Evolutionary conservation across 2,329 filamentous ascomycete species (phyloP), one percentile per base, ranked within the genome.

Genomic region (Aspergillus ochraceoroseus): DNA sequence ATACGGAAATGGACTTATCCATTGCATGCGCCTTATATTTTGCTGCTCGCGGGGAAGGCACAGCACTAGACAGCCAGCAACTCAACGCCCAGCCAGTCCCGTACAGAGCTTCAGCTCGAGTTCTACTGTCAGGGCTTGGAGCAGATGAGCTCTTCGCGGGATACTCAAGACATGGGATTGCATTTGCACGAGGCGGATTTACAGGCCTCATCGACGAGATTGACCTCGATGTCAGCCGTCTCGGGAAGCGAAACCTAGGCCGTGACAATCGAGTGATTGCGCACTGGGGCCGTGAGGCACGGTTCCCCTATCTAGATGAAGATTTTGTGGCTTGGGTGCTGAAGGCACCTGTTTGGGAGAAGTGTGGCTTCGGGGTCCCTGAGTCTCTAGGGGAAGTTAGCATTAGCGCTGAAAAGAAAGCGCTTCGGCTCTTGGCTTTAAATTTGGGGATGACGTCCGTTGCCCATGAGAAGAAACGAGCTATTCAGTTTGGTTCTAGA

Each of bases 1-100:
- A 95, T 52, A 98, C 92, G 0, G 92, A 98, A 65, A 98, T 98
- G 92, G 92, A 98, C 56, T 73, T 98, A 1, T 98, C 92, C 3
- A 98, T 98, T 54, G 85, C 86, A 0, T 83, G 78, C 53, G 92
- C 92, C 0, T 72, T 98, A n/a, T 96, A 95, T 63, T 98, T 98
- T 68, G 88, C 92, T 4, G 82, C 90, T 0, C 77, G 87, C 26
- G 90, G 88, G 1, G 62, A 68, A 35, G 87, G 83, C 0, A 50
- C 62, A 12, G 68, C 72, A 26, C 14, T 46, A 20, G 31, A 48
- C 32, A 67, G 67, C 39, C 57, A 50, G 8, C 43, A 52, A 22
- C 43, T 55, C 7, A 41, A 51, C 2, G 11, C 34, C 15, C 18
- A 36, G 5, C 31, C 37, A 17, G 31, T 52, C 4, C 51, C 61